A percentile compares a stretch with the other conserved stretches of the same genome.
Evolutionary conservation across 345 rosid species (phyloP).

Genomic region (Streptanthus diversifolius): DNA sequence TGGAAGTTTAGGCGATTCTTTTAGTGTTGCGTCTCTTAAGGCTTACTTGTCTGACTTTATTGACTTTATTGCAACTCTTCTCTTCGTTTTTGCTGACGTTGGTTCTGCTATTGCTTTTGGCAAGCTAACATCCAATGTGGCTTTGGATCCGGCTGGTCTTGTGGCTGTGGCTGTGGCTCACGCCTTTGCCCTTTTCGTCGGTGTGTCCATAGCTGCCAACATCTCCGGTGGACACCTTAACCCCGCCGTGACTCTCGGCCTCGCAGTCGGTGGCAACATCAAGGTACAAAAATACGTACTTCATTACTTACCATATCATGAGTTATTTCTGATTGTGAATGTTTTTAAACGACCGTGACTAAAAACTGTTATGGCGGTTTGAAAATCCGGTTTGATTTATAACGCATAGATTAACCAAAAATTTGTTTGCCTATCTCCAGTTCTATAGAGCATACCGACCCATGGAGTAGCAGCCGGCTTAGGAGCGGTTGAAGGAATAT

Average conservation of each 20-base stretch:
- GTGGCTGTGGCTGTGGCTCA: slow-evolving; percentile 86
- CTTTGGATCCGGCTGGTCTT: slow-evolving; percentile 69
- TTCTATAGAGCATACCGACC: slow-evolving; percentile 61
- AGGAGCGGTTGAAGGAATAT: slow-evolving; percentile 49
- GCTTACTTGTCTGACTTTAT: slow-evolving; percentile 78
- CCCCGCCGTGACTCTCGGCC: slow-evolving; percentile 83
- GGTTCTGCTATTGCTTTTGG: slow-evolving; percentile 83
- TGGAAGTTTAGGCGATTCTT: slow-evolving; percentile 72
- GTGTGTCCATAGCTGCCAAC: slow-evolving; percentile 76
- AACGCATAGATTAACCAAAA: not conserved
- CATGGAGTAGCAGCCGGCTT: slow-evolving; percentile 72
- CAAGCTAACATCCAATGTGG: slow-evolving; percentile 72
- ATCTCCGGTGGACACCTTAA: slow-evolving; percentile 89
- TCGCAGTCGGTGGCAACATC: slow-evolving; percentile 83
- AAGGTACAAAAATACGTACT: slow-evolving; percentile 35
- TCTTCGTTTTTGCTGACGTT: slow-evolving; percentile 88
- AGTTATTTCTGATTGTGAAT: not conserved
- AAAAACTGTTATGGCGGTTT: not conserved
- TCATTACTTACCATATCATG: not conserved
- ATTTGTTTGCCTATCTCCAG: not conserved
- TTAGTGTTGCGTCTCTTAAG: slow-evolving; percentile 59
- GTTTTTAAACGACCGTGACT: slow-evolving; percentile 7
- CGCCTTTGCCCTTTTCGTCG: slow-evolving; percentile 74
- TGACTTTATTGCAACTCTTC: slow-evolving; percentile 88
- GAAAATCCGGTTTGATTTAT: not conserved